Evolutionary conservation across 495 filamentous ascomycete species (phyloP).

Genomic region (Sordaria brevicollis): DNA sequence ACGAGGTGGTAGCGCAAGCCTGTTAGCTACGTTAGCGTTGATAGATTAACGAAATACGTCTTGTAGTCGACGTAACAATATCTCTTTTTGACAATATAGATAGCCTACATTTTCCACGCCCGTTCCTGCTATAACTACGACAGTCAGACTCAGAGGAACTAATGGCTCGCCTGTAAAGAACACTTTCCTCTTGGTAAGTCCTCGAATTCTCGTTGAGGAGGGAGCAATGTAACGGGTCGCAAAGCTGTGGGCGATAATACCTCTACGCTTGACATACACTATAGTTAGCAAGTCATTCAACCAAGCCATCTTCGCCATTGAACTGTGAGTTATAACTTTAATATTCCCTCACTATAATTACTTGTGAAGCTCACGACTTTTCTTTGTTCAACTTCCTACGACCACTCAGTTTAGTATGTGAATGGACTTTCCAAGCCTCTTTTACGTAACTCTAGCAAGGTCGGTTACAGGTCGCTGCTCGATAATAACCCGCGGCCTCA

Average conservation of each 20-base stretch:
- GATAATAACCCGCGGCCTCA: background rate
- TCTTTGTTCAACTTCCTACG: background rate
- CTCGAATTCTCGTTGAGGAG: too few species aligned
- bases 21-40: too few species aligned
- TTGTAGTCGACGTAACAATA: too few species aligned
- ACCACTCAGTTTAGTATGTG: too few species aligned
- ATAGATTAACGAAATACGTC: too few species aligned
- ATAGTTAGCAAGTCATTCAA: constrained; percentile 28
- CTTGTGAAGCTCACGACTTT: too few species aligned
- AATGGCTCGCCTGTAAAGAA: constrained; percentile 13
- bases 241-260: background rate
- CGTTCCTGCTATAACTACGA: too few species aligned
- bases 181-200: constrained; percentile 16
- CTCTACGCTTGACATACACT: background rate
- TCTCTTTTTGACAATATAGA: too few species aligned
- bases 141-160: too few species aligned
- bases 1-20: too few species aligned
- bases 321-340: constrained; percentile 24
- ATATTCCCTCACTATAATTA: too few species aligned
- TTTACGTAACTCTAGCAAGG: background rate
- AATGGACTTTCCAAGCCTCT: background rate
- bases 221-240: background rate
- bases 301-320: constrained; percentile 30
- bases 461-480: background rate
- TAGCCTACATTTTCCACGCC: too few species aligned